A percentile compares a stretch with the other conserved stretches of the same genome.
Evolutionary conservation across 169 alveolate species (phyloP).

Genomic region (Plasmodium coatneyi): DNA sequence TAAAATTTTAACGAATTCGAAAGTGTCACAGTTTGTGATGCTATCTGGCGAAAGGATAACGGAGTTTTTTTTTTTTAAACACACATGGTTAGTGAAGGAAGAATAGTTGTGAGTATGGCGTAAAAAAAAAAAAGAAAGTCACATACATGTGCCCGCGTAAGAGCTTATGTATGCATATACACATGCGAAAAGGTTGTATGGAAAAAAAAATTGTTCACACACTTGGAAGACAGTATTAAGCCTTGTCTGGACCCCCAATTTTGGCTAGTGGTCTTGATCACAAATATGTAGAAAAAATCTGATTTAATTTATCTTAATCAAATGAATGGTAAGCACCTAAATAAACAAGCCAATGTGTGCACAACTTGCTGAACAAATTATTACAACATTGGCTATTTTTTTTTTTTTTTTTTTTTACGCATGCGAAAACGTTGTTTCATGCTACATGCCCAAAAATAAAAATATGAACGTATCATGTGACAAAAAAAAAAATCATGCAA

Average conservation of each 20-base stretch:
- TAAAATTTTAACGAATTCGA: neutral
- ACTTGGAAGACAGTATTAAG: neutral
- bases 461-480: neutral
- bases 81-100: neutral
- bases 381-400: slow-evolving; percentile 1
- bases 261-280: slow-evolving; percentile 1
- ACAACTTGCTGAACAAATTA: neutral
- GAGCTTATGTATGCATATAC: neutral
- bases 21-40: neutral
- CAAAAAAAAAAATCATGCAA: neutral
- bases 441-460: slow-evolving; percentile 1
- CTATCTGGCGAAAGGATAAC: slow-evolving; percentile 3
- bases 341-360: neutral
- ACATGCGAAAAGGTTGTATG: neutral
- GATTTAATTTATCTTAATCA: neutral
- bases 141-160: neutral
- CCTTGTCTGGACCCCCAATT: neutral
- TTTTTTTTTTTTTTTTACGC: slow-evolving; percentile 26
- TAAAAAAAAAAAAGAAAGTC: neutral
- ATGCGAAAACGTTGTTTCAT: slow-evolving; percentile 1
- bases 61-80: neutral
- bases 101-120: neutral
- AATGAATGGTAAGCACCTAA: neutral
- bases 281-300: neutral
- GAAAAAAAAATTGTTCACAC: slow-evolving; percentile 2